These are phyloP conservation scores for Raphanus hybrid DNA, from an alignment of 441 rosid genomes.

Conservation along the genomic window DNA sequence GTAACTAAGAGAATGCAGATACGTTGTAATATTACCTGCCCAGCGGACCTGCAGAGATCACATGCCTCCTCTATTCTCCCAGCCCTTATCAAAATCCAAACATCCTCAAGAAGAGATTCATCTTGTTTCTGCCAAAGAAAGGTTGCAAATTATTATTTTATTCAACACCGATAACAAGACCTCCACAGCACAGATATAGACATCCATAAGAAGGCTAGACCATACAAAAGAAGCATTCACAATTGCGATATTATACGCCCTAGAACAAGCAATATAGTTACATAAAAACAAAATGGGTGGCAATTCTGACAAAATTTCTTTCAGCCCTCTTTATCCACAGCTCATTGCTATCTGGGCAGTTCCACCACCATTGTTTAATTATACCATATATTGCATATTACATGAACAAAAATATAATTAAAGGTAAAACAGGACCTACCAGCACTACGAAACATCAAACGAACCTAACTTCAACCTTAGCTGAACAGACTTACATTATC, in stretches of 20 bases:
- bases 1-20: constrained; percentile 12
- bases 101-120: constrained; percentile 95
- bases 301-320: background rate
- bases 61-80: constrained; percentile 96
- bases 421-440: constrained; percentile 11
- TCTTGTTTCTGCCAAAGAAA: constrained; percentile 80
- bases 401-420: background rate
- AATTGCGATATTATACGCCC: constrained; percentile 16
- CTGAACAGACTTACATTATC: constrained; percentile 66
- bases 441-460: constrained; percentile 4
- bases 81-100: constrained; percentile 93
- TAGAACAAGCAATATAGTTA: constrained; percentile 22
- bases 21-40: constrained; percentile 65
- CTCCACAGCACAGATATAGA: constrained; percentile 10
- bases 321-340: constrained; percentile 13
- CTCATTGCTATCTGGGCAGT: constrained; percentile 26
- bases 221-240: constrained; percentile 17
- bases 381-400: constrained; percentile 17
- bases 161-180: background rate
- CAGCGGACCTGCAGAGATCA: constrained; percentile 93
- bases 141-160: constrained; percentile 13
- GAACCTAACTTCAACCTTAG: constrained; percentile 24
- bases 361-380: constrained; percentile 6
- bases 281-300: background rate
- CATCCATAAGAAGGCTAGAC: constrained; percentile 21